Evolutionary conservation across 176 grass and related monocot species (phyloP).

Genomic region (Leersia perrieri): DNA sequence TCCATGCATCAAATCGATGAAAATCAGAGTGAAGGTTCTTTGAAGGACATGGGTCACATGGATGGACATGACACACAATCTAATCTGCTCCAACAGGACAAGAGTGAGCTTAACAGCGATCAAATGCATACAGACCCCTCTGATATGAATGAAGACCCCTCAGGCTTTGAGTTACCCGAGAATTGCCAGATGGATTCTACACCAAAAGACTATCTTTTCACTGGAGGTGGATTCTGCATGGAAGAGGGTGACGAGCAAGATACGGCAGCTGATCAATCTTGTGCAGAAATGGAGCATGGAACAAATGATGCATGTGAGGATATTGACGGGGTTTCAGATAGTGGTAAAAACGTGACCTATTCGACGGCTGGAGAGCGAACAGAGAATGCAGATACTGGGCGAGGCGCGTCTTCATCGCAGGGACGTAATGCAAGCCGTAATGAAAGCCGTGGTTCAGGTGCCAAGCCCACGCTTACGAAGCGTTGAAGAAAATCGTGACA

Average conservation of each 20-base stretch:
- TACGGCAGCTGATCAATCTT: constrained; percentile 1
- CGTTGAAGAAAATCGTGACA: constrained; percentile 40
- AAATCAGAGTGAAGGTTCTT: constrained; percentile 25
- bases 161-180: neutral
- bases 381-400: constrained; percentile 24
- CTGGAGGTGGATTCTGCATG: constrained; percentile 71
- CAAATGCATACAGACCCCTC: neutral
- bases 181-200: constrained; percentile 5
- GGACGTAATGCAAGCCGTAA: neutral
- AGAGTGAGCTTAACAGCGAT: constrained; percentile 20
- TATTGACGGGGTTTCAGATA: constrained; percentile 1
- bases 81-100: constrained; percentile 34
- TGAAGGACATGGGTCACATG: constrained; percentile 2
- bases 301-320: constrained; percentile 16
- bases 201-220: constrained; percentile 51
- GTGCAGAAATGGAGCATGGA: constrained; percentile 4
- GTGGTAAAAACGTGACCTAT: neutral
- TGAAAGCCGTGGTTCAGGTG: constrained; percentile 34
- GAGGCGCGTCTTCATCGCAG: constrained; percentile 3
- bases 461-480: constrained; percentile 46
- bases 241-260: constrained; percentile 46
- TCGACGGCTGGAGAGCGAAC: neutral
- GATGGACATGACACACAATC: constrained; percentile 19
- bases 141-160: constrained; percentile 10
- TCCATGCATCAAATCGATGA: constrained; percentile 17